Evolutionary conservation across 495 filamentous ascomycete species (phyloP).

Genomic region (Trypethelium eluteriae): DNA sequence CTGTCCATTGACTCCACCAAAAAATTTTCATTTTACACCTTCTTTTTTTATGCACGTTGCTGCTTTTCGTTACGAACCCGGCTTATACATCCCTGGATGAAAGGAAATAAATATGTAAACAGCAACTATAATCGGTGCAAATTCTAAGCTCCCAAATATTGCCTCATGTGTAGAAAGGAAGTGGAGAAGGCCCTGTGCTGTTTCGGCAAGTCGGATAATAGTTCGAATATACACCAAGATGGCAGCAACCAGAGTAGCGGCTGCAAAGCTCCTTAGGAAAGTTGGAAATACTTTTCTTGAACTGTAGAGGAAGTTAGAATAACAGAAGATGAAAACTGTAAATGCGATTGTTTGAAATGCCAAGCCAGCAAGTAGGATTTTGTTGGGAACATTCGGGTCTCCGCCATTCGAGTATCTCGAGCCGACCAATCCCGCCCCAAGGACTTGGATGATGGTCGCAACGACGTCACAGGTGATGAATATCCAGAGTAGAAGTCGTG

Average conservation of each 20-base stretch:
- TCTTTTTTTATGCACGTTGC: neutral
- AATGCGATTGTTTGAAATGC: constrained; percentile 46
- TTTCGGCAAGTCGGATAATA: constrained; percentile 49
- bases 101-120: constrained; percentile 39
- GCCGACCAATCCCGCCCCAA: constrained; percentile 45
- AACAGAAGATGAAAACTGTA: constrained; percentile 41
- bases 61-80: neutral
- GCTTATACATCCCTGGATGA: constrained; percentile 35
- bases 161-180: constrained; percentile 42
- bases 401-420: constrained; percentile 36
- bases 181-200: constrained; percentile 43
- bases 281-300: neutral
- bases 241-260: constrained; percentile 37
- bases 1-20: neutral
- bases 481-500: constrained; percentile 39
- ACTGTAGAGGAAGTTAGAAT: constrained; percentile 20
- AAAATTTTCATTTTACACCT: neutral
- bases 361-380: constrained; percentile 46
- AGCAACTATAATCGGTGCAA: constrained; percentile 45
- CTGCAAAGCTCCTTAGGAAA: constrained; percentile 27
- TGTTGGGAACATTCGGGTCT: constrained; percentile 42
- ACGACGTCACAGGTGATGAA: constrained; percentile 46
- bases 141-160: constrained; percentile 48
- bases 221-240: constrained; percentile 48
- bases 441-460: constrained; percentile 45